Evolutionary conservation across 192 early-diverging fungal species (phyloP).

Genomic region (Kickxella alabastrina): DNA sequence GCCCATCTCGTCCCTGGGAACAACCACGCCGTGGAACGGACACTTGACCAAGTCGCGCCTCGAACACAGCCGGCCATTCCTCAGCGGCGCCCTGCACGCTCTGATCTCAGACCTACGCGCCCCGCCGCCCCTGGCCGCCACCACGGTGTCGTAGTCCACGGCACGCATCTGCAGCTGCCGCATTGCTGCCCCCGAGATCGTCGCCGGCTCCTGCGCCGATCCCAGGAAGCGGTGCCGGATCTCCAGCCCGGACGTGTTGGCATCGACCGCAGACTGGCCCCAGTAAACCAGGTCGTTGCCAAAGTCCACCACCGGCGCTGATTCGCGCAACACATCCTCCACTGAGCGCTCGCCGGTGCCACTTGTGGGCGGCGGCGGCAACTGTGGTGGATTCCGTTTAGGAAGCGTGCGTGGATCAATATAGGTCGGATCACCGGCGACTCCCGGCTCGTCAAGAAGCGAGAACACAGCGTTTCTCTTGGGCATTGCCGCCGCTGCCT

Average conservation of each 20-base stretch:
- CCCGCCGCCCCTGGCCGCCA: not conserved
- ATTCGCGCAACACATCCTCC: constrained; percentile 50
- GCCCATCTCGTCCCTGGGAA: constrained; percentile 58
- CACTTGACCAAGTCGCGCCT: constrained; percentile 63
- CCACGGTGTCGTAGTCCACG: constrained; percentile 44
- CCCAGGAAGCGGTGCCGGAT: constrained; percentile 63
- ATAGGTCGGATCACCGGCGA: constrained; percentile 21
- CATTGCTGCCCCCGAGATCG: constrained; percentile 52
- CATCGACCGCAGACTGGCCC: constrained; percentile 56
- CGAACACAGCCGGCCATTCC: constrained; percentile 59
- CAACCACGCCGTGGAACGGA: constrained; percentile 61
- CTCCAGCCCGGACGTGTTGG: constrained; percentile 56
- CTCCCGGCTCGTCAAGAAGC: constrained; percentile 17
- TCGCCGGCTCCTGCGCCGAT: constrained; percentile 57
- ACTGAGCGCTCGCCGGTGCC: constrained; percentile 8
- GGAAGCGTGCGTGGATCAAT: constrained; percentile 9
- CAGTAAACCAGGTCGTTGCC: constrained; percentile 66
- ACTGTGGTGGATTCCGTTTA: not conserved
- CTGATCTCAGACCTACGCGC: constrained; percentile 30
- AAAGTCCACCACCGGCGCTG: constrained; percentile 63
- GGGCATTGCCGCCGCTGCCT: not conserved
- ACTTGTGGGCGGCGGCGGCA: not conserved
- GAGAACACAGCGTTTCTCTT: constrained; percentile 32
- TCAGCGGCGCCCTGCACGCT: constrained; percentile 62
- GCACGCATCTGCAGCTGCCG: constrained; percentile 56